phyloP scores from a whole-genome alignment of 192 early-diverging fungal genomes.

The Podila horticola region DNA sequence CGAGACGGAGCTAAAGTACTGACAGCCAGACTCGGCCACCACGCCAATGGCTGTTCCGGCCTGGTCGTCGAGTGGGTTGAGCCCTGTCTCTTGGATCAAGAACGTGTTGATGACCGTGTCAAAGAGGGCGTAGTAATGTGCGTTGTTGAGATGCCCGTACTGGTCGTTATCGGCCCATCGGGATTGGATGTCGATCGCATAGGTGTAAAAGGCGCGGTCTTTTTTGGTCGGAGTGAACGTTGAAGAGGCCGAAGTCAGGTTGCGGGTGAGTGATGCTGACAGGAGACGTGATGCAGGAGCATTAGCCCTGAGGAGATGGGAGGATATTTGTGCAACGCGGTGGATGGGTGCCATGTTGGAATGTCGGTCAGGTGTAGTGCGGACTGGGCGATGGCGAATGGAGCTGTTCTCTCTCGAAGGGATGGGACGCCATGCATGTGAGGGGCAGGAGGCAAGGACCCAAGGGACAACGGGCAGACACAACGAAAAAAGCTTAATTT shows the following conservation, averaged over 20 bases:
- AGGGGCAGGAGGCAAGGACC: too few species aligned
- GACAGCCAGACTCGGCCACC: conserved; percentile 53
- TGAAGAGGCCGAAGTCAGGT: conserved; percentile 16
- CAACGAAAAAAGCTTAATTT: too few species aligned
- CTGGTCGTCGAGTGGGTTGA: conserved; percentile 37
- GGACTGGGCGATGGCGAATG: neutral
- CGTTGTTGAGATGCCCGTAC: conserved; percentile 71
- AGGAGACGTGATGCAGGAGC: neutral
- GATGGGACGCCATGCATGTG: too few species aligned
- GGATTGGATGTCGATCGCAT: conserved; percentile 41
- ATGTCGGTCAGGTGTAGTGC: neutral
- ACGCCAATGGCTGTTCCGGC: conserved; percentile 54
- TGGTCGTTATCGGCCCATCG: conserved; percentile 71
- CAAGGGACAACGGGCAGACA: too few species aligned
- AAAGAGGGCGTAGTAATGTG: conserved; percentile 65
- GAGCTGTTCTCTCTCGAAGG: neutral
- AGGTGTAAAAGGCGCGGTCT: conserved; percentile 48
- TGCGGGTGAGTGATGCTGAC: conserved; percentile 6
- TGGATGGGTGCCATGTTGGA: conserved; percentile 30
- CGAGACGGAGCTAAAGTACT: conserved; percentile 55
- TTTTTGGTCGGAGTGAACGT: conserved; percentile 14
- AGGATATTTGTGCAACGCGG: conserved; percentile 26
- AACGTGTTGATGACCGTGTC: conserved; percentile 68
- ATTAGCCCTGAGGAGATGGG: conserved; percentile 12
- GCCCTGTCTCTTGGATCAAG: conserved; percentile 57